phyloP scores from a whole-genome alignment of 2,329 filamentous ascomycete species.

The Epichloe sibirici region DNA sequence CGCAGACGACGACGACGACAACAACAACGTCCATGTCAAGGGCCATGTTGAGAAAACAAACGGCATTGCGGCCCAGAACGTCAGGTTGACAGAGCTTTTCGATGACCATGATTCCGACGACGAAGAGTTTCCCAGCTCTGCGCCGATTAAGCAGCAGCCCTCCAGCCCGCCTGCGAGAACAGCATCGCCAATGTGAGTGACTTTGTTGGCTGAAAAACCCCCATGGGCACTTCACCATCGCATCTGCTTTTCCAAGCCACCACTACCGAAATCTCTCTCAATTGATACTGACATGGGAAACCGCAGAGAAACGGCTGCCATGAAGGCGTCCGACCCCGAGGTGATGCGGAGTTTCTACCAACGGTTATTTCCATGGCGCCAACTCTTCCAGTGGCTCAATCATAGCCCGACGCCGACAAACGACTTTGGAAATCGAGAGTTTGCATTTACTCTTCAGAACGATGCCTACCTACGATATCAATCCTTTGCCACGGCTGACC shows the following conservation, averaged over 20 bases:
- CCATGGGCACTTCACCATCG: neutral
- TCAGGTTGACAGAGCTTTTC: conserved; percentile 48
- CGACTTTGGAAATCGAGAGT: conserved; percentile 89
- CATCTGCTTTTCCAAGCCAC: neutral
- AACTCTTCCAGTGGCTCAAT: conserved; percentile 96
- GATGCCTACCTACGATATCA: conserved; percentile 91
- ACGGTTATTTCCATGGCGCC: conserved; percentile 86
- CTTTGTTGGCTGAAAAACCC: neutral
- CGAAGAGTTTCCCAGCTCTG: conserved; percentile 46
- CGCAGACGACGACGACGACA: conserved; percentile 9
- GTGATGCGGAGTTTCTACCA: conserved; percentile 92
- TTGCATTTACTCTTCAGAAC: conserved; percentile 88
- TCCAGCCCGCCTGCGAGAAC: conserved; percentile 30
- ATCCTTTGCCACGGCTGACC: conserved; percentile 43
- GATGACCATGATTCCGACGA: conserved; percentile 47
- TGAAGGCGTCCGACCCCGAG: conserved; percentile 58
- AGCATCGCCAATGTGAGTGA: conserved; percentile 31
- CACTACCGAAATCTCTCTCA: no score
- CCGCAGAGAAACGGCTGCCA: conserved; percentile 16
- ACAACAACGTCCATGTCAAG: conserved; percentile 29
- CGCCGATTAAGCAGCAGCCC: conserved; percentile 22
- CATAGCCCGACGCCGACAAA: conserved; percentile 75
- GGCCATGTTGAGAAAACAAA: conserved; percentile 21
- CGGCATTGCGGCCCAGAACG: conserved; percentile 26
- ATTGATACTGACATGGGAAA: no score